phyloP scores from a whole-genome alignment of 257 asterid species.

The Leonotis leonurus region DNA sequence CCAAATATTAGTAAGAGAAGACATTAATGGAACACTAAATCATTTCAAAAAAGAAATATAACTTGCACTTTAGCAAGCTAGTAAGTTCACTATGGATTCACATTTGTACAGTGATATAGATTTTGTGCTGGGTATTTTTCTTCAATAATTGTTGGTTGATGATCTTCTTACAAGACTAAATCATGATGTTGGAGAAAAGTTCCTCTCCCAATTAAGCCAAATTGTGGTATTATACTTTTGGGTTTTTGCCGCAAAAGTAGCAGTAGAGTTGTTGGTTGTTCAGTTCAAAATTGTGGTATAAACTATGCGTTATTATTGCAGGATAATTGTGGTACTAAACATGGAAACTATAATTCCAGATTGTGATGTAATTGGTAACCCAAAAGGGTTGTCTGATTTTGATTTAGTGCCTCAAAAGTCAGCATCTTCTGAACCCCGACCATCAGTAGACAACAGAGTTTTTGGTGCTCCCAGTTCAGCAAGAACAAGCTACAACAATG shows the following conservation, averaged over 20 bases:
- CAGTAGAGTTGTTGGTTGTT: neutral
- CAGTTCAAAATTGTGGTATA: neutral
- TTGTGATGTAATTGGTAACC: conserved; percentile 70
- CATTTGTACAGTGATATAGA: neutral
- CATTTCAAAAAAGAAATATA: neutral
- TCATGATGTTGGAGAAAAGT: neutral
- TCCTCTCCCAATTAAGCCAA: neutral
- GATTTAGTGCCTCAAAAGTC: conserved; percentile 44
- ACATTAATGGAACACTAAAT: too few relatives aligned
- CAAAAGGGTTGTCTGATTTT: conserved; percentile 31
- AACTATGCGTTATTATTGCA: conserved; percentile 34
- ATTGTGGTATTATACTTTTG: neutral
- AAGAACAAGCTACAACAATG: conserved; percentile 27
- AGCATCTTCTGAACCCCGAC: conserved; percentile 30
- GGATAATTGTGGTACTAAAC: conserved; percentile 78
- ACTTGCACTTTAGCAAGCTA: neutral
- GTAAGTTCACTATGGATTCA: neutral
- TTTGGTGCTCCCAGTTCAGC: conserved; percentile 32
- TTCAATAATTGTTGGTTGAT: neutral
- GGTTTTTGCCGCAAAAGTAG: neutral
- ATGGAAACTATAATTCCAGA: conserved; percentile 84
- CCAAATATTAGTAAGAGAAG: too few relatives aligned
- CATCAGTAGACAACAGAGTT: conserved; percentile 24
- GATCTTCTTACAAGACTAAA: neutral
- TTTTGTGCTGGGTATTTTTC: conserved; percentile 4